Base-by-base conservation (phyloP, 2,329 filamentous ascomycete genomes). In the Neospermospora avenae region DNA sequence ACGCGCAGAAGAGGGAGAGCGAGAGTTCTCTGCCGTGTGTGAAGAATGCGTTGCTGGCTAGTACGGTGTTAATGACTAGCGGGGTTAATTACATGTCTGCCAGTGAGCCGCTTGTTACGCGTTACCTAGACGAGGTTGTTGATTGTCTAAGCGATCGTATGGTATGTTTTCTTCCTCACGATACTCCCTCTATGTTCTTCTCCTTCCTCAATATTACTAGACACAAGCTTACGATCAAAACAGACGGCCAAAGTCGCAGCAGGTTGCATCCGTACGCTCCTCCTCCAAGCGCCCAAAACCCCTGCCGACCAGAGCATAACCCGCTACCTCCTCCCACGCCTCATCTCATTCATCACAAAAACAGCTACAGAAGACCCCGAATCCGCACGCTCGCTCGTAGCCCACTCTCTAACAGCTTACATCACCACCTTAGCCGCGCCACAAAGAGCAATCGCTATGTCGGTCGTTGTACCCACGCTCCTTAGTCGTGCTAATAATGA, bases 31-130 rank as follows among this genome's bases (percentile, higher is more conserved):
- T 99, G 24, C 80, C 88, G 1, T 96, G 92, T 73, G 93, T 97
- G 70, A 97, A 96, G 78, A 99, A 98, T 71, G 90, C 89, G 4
- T 83, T 99, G 4, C 80, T 99, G 51, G 91, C 92, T 0, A 88
- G 89, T 49, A 96, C 95, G 0, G 89, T 99, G 61, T 82, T 99
- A 8, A 86, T 99, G 62, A 96, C 91, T 8, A 88, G 88, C 42
- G 89, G 90, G 6, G 82, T 85, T 61, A 89, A 89, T 65, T 81
- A 87, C 45, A 82, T 98, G 58, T 84, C 86, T 0, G 83, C 90
- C 0, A 84, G 83, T 44, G 93, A 98, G 67, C 84, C 88, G 8
- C 80, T 96, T 0, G 83, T 96, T 48, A 78, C 81, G 24, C 84
- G 85, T 57, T 93, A 93, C 68, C 79, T 96, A 3, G 84, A 90